Evolutionary conservation across 164 flowering plant species (phyloP).

Genomic region (Nymphaea thermarum): DNA sequence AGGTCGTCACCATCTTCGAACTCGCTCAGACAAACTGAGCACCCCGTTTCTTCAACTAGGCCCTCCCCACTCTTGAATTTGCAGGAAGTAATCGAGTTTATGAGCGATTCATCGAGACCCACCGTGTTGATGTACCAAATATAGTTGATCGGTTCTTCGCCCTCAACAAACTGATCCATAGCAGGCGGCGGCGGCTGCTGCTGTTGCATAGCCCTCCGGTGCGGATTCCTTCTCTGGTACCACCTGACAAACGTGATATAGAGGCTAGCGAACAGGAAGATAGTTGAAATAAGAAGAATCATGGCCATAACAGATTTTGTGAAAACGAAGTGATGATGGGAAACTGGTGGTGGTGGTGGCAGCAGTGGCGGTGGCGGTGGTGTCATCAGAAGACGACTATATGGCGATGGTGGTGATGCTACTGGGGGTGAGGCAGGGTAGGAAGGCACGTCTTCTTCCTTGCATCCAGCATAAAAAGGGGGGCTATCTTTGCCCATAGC

Average conservation of each 20-base stretch:
- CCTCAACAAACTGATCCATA: slow-evolving; percentile 10
- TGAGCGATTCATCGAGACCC: slow-evolving; percentile 70
- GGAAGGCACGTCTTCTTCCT: background rate
- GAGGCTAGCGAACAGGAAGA: background rate
- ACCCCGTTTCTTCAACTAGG: slow-evolving; percentile 56
- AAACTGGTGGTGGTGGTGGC: background rate
- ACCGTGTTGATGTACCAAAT: slow-evolving; percentile 27
- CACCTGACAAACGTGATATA: background rate
- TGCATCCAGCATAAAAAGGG: background rate
- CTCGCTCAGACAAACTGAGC: slow-evolving; percentile 74
- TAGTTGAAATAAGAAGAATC: background rate
- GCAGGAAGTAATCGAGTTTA: slow-evolving; percentile 52
- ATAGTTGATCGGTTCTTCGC: slow-evolving; percentile 14
- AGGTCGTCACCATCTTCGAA: slow-evolving; percentile 64
- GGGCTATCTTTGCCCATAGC: background rate
- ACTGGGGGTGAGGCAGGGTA: no score
- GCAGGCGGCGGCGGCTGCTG: background rate
- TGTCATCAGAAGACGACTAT: background rate
- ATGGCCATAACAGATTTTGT: background rate
- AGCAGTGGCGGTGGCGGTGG: background rate
- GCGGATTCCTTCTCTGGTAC: background rate
- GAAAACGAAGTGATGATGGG: background rate
- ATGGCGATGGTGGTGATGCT: background rate
- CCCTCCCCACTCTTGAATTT: slow-evolving; percentile 62
- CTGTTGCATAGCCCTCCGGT: background rate